phyloP scores from a whole-genome alignment of 2,329 filamentous ascomycete genomes.

The Neoascochyta sp. region DNA sequence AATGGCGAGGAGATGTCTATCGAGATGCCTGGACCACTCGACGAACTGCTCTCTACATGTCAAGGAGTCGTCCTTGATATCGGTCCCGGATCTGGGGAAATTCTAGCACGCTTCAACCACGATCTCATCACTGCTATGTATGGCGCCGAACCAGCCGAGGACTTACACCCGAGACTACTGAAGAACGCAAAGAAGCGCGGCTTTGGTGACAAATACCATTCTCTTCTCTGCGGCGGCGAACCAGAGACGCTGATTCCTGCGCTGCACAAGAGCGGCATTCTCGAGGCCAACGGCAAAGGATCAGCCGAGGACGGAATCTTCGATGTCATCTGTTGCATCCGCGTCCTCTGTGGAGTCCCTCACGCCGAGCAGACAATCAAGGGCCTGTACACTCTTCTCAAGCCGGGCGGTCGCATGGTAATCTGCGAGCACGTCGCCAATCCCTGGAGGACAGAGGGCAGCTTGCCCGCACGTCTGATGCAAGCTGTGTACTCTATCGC shows the following conservation, averaged over 20 bases:
- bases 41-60: slow-evolving; percentile 24
- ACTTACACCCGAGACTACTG: slow-evolving; percentile 47
- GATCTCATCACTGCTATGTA: slow-evolving; percentile 49
- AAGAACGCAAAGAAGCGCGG: slow-evolving; percentile 41
- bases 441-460: slow-evolving; percentile 48
- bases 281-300: slow-evolving; percentile 23
- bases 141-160: slow-evolving; percentile 52
- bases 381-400: slow-evolving; percentile 50
- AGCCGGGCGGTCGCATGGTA: slow-evolving; percentile 54
- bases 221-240: slow-evolving; percentile 49
- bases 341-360: slow-evolving; percentile 55
- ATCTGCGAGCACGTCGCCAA: slow-evolving; percentile 56
- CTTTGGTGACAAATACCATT: slow-evolving; percentile 48
- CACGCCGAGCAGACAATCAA: slow-evolving; percentile 44
- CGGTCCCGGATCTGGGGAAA: slow-evolving; percentile 51
- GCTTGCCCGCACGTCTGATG: slow-evolving; percentile 42
- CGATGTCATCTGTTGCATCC: slow-evolving; percentile 53
- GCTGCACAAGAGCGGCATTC: slow-evolving; percentile 43
- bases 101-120: slow-evolving; percentile 46
- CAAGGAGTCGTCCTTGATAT: slow-evolving; percentile 39
- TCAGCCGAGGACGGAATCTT: slow-evolving; percentile 43
- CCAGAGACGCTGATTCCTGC: slow-evolving; percentile 45
- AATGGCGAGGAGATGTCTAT: slow-evolving; percentile 37
- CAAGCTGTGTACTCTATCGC: slow-evolving; percentile 47
- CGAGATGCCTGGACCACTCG: slow-evolving; percentile 34